phyloP scores from a whole-genome alignment of 805 yeast genomes.

The Kregervanrija delftensis region DNA sequence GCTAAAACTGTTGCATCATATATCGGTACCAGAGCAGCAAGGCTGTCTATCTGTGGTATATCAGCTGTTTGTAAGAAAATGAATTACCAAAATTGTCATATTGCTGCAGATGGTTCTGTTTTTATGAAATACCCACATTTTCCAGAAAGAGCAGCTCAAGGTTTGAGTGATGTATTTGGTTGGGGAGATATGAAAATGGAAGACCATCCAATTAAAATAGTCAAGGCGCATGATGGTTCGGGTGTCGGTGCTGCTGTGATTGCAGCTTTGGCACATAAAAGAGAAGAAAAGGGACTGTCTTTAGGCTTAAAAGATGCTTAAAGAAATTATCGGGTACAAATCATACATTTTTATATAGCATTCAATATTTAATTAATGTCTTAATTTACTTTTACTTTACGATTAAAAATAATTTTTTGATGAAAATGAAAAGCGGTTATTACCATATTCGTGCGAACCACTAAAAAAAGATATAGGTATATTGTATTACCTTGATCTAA shows the following conservation, averaged over 20 bases:
- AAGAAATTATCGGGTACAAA: too few species aligned
- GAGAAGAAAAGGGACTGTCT: constrained; percentile 64
- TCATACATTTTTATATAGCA: too few species aligned
- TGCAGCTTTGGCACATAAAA: constrained; percentile 86
- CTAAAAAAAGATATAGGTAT: not conserved
- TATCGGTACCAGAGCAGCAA: constrained; percentile 90
- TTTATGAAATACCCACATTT: constrained; percentile 90
- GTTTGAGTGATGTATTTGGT: constrained; percentile 83
- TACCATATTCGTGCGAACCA: too few species aligned
- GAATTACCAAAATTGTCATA: constrained; percentile 68
- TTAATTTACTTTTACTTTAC: too few species aligned
- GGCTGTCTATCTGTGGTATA: constrained; percentile 92
- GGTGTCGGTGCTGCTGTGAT: constrained; percentile 99
- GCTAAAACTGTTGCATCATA: constrained; percentile 78
- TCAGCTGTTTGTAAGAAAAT: constrained; percentile 94
- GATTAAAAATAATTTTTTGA: too few species aligned
- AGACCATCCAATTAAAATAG: constrained; percentile 76
- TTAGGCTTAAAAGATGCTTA: constrained; percentile 39
- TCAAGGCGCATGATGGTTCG: constrained; percentile 95
- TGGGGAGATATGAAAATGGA: constrained; percentile 46
- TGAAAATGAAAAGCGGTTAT: too few species aligned
- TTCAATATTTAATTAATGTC: too few species aligned
- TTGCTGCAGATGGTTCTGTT: constrained; percentile 98
- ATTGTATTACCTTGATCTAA: not conserved
- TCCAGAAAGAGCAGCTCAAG: constrained; percentile 89